Conservation (phyloP, 202 grass and related monocot genomes). For the Zoysia matrella region DNA sequence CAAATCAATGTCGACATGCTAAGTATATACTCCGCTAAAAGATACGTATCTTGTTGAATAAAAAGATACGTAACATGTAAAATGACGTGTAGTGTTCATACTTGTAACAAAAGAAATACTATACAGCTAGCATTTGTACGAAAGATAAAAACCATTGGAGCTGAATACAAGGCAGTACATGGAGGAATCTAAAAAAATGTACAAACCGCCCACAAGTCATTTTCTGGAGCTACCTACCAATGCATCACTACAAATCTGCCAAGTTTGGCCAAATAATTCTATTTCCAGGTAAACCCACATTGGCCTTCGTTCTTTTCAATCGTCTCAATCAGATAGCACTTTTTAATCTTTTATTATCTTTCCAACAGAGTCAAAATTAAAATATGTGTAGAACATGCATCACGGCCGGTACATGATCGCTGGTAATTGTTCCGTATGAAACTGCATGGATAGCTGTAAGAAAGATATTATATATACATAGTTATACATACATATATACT, state of each 20-base stretch:
- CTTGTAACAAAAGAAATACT: not conserved
- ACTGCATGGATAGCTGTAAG: not conserved
- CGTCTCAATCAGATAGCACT: not conserved
- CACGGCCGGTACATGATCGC: not conserved
- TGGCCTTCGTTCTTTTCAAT: not conserved
- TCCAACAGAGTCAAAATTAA: not conserved
- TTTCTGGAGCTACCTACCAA: conserved; percentile 52
- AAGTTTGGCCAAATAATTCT: conserved; percentile 31
- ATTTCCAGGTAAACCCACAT: conserved; percentile 36
- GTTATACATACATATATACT: not conserved
- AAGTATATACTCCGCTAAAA: not conserved
- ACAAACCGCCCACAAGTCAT: conserved; percentile 6
- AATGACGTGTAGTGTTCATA: not conserved
- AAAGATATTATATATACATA: not conserved
- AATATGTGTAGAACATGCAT: conserved; percentile 12
- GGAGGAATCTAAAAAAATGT: not conserved
- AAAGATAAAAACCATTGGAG: conserved; percentile 25
- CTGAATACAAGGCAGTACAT: not conserved
- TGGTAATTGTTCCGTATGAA: conserved; percentile 31
- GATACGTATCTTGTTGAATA: not conserved
- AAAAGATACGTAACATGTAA: not conserved
- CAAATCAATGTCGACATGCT: not conserved
- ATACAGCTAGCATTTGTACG: not conserved
- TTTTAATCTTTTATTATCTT: not conserved
- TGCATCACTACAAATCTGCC: conserved; percentile 33